These are phyloP conservation scores for Schizosaccharomyces japonicus DNA, from an alignment of 805 yeast genomes.

Conservation along the genomic window DNA sequence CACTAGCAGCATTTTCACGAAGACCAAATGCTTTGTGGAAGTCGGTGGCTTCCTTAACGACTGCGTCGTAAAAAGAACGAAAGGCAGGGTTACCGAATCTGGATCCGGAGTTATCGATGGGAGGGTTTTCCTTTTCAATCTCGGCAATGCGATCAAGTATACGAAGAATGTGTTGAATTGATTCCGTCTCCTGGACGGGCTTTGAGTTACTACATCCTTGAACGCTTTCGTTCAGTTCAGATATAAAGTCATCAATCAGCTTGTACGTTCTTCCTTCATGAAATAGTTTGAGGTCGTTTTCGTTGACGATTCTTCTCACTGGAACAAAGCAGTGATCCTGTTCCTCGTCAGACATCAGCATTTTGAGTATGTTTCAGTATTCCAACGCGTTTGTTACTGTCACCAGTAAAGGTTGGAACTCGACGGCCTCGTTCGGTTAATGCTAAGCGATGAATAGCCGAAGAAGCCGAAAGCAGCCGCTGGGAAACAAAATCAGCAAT, in stretches of 20 bases:
- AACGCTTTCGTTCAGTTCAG: constrained; percentile 13
- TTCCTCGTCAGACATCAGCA: neutral
- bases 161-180: neutral
- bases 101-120: constrained; percentile 38
- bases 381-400: too few relatives aligned
- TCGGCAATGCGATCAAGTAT: constrained; percentile 23
- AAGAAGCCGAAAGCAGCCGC: too few relatives aligned
- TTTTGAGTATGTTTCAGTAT: too few relatives aligned
- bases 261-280: neutral
- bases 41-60: constrained; percentile 17
- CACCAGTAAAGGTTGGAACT: too few relatives aligned
- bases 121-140: constrained; percentile 37
- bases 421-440: too few relatives aligned
- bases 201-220: constrained; percentile 12
- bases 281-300: neutral
- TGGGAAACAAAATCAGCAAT: too few relatives aligned
- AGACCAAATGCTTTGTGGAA: neutral
- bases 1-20: constrained; percentile 16
- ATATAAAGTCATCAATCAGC: constrained; percentile 8
- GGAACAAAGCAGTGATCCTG: constrained; percentile 1
- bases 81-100: constrained; percentile 86
- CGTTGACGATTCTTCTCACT: neutral
- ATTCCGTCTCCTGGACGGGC: neutral
- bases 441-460: too few relatives aligned
- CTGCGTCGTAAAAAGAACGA: constrained; percentile 52